Conservation (phyloP, 345 rosid genomes). For the Gossypium arboreum region DNA sequence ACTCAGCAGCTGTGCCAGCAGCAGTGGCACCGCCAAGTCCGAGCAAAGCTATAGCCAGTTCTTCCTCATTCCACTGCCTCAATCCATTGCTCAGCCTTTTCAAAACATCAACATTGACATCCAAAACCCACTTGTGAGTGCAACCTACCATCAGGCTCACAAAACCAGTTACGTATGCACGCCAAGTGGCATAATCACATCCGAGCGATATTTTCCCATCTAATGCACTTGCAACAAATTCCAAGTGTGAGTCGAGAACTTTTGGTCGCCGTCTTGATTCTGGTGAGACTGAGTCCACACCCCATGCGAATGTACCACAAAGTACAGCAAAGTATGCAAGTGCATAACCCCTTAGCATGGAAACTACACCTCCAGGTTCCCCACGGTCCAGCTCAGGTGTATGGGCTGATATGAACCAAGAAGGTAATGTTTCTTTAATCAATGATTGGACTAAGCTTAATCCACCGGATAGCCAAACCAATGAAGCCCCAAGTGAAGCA, state of each 20-base stretch:
- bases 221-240: constrained; percentile 73
- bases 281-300: constrained; percentile 57
- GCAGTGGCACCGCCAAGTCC: constrained; percentile 62
- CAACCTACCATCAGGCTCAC: constrained; percentile 71
- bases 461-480: constrained; percentile 87
- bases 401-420: constrained; percentile 84
- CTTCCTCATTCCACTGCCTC: constrained; percentile 77
- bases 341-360: constrained; percentile 76
- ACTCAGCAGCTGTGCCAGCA: constrained; percentile 68
- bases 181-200: constrained; percentile 74
- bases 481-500: constrained; percentile 87
- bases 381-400: constrained; percentile 49
- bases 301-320: constrained; percentile 90
- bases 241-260: constrained; percentile 63
- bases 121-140: constrained; percentile 73
- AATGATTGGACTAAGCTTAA: constrained; percentile 60
- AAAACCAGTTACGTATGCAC: constrained; percentile 72
- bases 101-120: constrained; percentile 62
- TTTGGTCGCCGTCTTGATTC: constrained; percentile 60
- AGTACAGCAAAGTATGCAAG: constrained; percentile 79
- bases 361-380: constrained; percentile 49
- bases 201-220: constrained; percentile 88
- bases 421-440: constrained; percentile 82
- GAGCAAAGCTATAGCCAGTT: constrained; percentile 67
- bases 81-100: constrained; percentile 79